These are phyloP conservation scores for Salix arbutifolia DNA, from an alignment of 345 rosid genomes.

Conservation along the genomic window DNA sequence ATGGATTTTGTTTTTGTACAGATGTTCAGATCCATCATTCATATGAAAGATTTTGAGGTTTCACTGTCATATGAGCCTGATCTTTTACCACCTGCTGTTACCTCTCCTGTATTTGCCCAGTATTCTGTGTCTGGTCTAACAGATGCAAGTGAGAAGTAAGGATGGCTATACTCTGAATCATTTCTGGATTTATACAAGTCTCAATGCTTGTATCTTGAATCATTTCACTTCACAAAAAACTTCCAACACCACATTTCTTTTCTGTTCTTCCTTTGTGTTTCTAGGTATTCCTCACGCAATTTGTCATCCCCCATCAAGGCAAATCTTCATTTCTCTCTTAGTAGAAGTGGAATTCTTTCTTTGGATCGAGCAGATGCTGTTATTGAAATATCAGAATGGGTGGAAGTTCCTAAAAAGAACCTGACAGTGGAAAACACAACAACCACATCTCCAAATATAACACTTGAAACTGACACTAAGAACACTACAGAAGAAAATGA, in stretches of 20 bases:
- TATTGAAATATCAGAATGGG: constrained; percentile 94
- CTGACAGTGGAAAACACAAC: constrained; percentile 59
- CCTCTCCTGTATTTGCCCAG: constrained; percentile 66
- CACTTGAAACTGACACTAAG: constrained; percentile 47
- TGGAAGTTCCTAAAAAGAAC: constrained; percentile 84
- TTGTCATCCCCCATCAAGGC: constrained; percentile 91
- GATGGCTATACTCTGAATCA: constrained; percentile 4
- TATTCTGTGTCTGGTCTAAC: constrained; percentile 80
- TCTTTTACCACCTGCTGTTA: constrained; percentile 70
- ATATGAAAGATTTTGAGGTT: constrained; percentile 82
- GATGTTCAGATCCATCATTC: constrained; percentile 84
- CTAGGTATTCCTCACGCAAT: constrained; percentile 85
- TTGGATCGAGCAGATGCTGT: constrained; percentile 93
- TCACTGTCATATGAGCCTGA: constrained; percentile 75
- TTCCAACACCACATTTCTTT: not conserved
- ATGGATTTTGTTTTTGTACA: constrained; percentile 31
- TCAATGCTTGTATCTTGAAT: constrained; percentile 7
- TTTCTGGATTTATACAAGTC: not conserved
- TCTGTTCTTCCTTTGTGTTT: constrained; percentile 4
- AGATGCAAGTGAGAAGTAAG: constrained; percentile 83
- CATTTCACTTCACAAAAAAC: not conserved
- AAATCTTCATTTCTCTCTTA: constrained; percentile 86
- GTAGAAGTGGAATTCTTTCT: constrained; percentile 84
- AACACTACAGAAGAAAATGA: constrained; percentile 48
- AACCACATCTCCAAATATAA: constrained; percentile 44